Evolutionary conservation across 1,284 basidiomycete genomes (phyloP), one percentile per base, ranked within the genome.

Genomic region (Cryptococcus sp.): DNA sequence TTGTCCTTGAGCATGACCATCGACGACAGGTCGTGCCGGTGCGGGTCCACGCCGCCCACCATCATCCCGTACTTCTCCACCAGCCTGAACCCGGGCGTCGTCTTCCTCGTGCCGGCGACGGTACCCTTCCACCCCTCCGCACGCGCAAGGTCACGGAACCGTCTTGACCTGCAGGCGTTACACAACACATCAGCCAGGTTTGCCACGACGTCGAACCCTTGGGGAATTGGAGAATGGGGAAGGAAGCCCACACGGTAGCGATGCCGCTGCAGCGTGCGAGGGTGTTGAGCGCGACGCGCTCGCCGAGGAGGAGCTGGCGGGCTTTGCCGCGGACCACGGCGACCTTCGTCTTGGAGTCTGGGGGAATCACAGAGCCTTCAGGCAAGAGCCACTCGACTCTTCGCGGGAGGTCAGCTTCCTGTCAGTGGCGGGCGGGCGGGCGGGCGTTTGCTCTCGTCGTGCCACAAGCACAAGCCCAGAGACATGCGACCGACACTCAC

Each of bases 1-100:
- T 98, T 98, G 73, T 98, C 95, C 79, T 98, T 98, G 70, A 99
- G 85, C 95, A 98, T 98, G 72, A 99, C 95, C 95, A 98, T 98
- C 73, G 89, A 91, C 39, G 89, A 93, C 36, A 98, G 82, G 77
- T 98, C 94, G 70, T 97, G 89, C n/a, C 96, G 84, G 79, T 98
- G 96, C 18, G 90, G 82, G 76, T 99, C 96, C 63, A 98, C 88
- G 4, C 95, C 96, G 23, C 96, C 95, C 24, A 98, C 91, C 46
- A 98, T 80, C 96, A 98, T 99, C 9, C 88, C 96, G 75, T 98
- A 98, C 78, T 99, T 99, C 77, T 99, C 95, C 5, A 98, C 94
- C 16, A 98, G 81, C 48, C 96, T 82, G 80, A 98, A 98, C 0
- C 92, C 91, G n/a, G 95, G 96, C 1, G 95, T 98, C 0, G 95